Evolutionary conservation across 106 monocot genomes (phyloP).

Genomic region (Acorus calamus): DNA sequence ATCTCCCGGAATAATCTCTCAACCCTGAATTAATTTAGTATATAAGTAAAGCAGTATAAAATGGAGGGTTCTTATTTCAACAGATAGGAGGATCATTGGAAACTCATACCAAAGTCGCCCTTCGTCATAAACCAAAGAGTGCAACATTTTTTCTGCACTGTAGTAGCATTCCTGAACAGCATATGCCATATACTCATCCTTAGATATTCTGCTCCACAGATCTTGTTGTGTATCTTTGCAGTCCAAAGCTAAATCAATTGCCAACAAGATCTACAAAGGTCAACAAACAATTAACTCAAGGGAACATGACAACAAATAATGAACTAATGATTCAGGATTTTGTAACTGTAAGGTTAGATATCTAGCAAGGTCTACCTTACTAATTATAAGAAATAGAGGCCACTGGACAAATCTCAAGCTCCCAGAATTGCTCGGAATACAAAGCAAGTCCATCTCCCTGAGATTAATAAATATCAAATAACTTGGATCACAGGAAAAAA

Average conservation of each 20-base stretch:
- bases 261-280: conserved; percentile 50
- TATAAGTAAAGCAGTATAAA: background rate
- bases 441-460: conserved; percentile 95
- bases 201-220: conserved; percentile 74
- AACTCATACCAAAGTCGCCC: conserved; percentile 76
- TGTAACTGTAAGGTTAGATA: too few species aligned
- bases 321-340: background rate
- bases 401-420: conserved; percentile 81
- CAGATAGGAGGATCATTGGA: background rate
- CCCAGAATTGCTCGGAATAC: conserved; percentile 81
- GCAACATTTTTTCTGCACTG: conserved; percentile 70
- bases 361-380: conserved; percentile 43
- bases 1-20: conserved; percentile 81
- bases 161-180: conserved; percentile 89
- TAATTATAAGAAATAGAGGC: conserved; percentile 94
- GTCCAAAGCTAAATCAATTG: conserved; percentile 61
- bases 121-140: conserved; percentile 70
- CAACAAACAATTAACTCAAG: background rate
- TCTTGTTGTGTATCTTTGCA: conserved; percentile 64
- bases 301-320: background rate
- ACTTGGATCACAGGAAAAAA: background rate
- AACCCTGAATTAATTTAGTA: conserved; percentile 46
- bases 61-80: too few species aligned
- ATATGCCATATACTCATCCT: conserved; percentile 95
- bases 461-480: background rate